Percentiles rank a stretch among this genome's conserved stretches.
These are phyloP conservation scores for Stevia rebaudiana DNA, from an alignment of 140 eudicot species.

Conservation along the genomic window DNA sequence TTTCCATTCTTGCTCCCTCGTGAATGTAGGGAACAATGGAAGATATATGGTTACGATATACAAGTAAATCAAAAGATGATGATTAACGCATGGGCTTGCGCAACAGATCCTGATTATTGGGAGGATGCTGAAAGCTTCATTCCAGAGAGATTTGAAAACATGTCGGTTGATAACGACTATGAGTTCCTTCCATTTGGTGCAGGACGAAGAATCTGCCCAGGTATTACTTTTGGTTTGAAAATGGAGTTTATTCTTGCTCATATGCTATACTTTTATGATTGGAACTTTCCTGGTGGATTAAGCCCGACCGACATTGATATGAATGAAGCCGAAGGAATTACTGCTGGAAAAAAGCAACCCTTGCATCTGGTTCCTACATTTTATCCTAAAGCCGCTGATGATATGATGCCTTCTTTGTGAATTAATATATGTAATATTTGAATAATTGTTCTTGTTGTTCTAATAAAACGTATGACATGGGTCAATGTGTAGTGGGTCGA, in stretches of 20 bases:
- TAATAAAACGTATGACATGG: too few relatives aligned
- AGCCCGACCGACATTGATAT: background rate
- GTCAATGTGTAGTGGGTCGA: too few relatives aligned
- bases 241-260: conserved; percentile 1
- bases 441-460: background rate
- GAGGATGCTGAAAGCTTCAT: conserved; percentile 3
- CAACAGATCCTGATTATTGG: conserved; percentile 1
- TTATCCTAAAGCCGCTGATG: background rate
- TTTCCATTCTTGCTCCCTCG: background rate
- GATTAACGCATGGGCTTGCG: conserved; percentile 1
- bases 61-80: background rate
- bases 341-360: background rate
- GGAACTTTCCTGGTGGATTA: background rate
- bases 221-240: background rate
- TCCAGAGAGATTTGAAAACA: conserved; percentile 10
- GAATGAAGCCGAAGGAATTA: background rate
- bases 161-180: background rate
- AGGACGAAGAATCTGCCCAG: background rate
- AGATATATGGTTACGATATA: conserved; percentile 11
- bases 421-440: background rate
- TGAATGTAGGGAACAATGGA: background rate
- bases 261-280: conserved; percentile 5
- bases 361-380: conserved; percentile 2
- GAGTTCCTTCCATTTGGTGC: background rate
- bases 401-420: background rate